A percentile compares a stretch with the other conserved stretches of the same genome.
Evolutionary conservation across 805 yeast species (phyloP).

Genomic region (Kuraishia capsulata): DNA sequence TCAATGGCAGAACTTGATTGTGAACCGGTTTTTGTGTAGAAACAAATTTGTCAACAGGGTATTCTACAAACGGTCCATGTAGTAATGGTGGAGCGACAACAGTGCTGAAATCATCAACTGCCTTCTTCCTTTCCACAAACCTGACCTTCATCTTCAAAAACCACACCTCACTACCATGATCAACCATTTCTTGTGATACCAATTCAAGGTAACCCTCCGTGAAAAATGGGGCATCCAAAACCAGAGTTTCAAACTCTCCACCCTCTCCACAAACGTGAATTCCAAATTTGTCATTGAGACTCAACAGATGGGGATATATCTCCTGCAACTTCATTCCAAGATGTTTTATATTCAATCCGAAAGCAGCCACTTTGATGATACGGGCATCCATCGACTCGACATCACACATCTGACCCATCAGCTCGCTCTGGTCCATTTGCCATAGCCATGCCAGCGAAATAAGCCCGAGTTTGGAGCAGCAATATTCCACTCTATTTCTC

Average conservation of each 20-base stretch:
- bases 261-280: conserved; percentile 98
- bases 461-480: conserved; percentile 65
- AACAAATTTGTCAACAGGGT: background rate
- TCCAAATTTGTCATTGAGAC: conserved; percentile 57
- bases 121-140: conserved; percentile 28
- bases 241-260: conserved; percentile 94
- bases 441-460: conserved; percentile 72
- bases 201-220: conserved; percentile 38
- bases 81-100: conserved; percentile 28
- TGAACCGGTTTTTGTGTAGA: background rate
- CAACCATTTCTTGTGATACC: conserved; percentile 26
- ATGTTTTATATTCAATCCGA: conserved; percentile 62
- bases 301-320: conserved; percentile 46
- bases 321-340: conserved; percentile 62
- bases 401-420: conserved; percentile 74
- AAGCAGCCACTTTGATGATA: conserved; percentile 87
- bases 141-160: conserved; percentile 51
- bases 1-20: background rate
- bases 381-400: conserved; percentile 62
- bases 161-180: conserved; percentile 56
- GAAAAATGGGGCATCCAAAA: conserved; percentile 85
- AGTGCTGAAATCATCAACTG: conserved; percentile 6
- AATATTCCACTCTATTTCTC: conserved; percentile 86
- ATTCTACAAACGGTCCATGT: conserved; percentile 23
- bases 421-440: conserved; percentile 77